These are phyloP conservation scores for Diospyros lotus DNA, from an alignment of 148 eudicot species.

Conservation along the genomic window DNA sequence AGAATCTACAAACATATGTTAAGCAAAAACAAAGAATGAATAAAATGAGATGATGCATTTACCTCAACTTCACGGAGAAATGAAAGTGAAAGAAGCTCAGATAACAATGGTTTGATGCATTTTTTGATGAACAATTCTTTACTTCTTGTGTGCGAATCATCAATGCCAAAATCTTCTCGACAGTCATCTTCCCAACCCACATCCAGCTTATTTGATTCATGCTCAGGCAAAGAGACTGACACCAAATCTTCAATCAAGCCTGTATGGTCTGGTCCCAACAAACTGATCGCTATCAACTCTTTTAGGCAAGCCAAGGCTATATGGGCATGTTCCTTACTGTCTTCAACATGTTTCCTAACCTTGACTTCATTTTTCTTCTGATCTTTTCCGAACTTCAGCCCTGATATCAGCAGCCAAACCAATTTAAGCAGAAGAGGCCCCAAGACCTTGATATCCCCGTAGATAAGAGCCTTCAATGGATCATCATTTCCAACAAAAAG, in stretches of 20 bases:
- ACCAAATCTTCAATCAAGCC: constrained; percentile 32
- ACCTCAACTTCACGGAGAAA: constrained; percentile 51
- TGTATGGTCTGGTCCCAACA: constrained; percentile 22
- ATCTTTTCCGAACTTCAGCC: constrained; percentile 20
- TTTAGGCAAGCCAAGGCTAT: constrained; percentile 42
- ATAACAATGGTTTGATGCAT: constrained; percentile 35
- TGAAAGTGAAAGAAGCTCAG: constrained; percentile 38
- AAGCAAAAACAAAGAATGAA: background rate
- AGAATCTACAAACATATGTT: background rate
- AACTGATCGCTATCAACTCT: constrained; percentile 32
- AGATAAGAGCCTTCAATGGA: constrained; percentile 37
- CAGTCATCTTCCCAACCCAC: constrained; percentile 18
- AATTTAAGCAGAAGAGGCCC: constrained; percentile 40
- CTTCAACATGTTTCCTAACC: constrained; percentile 38
- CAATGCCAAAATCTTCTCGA: constrained; percentile 19
- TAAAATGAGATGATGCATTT: constrained; percentile 12
- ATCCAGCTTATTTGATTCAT: constrained; percentile 15
- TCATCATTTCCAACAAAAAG: constrained; percentile 29
- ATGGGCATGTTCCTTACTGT: constrained; percentile 31
- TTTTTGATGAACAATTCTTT: constrained; percentile 32
- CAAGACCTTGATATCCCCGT: constrained; percentile 43
- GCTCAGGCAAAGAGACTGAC: constrained; percentile 25
- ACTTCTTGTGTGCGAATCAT: constrained; percentile 27
- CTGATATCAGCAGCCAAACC: constrained; percentile 32
- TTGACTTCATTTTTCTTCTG: constrained; percentile 31